These are phyloP conservation scores for Sporobolomyces phaffii DNA, from an alignment of 768 basidiomycete genomes.

Conservation along the genomic window DNA sequence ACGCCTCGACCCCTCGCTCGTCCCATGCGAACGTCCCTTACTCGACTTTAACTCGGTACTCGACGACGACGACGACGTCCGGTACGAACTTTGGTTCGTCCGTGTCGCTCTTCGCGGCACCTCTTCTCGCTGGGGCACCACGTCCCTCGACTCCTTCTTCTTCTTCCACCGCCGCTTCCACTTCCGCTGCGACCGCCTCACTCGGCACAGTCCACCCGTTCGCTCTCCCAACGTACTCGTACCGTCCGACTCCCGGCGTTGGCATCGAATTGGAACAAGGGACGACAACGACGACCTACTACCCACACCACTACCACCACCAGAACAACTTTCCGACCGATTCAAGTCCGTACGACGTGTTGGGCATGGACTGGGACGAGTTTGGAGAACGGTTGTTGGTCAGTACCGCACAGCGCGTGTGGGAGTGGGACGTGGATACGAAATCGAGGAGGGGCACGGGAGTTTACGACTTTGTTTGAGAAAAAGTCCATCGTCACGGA, in stretches of 20 bases:
- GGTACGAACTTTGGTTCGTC: not conserved
- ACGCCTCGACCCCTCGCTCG: not conserved
- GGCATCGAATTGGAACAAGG: not conserved
- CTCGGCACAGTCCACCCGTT: not conserved
- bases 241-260: not conserved
- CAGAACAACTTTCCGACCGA: constrained; percentile 30
- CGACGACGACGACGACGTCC: too few species aligned
- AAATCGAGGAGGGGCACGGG: constrained; percentile 13
- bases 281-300: not conserved
- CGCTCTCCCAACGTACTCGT: not conserved
- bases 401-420: constrained; percentile 20
- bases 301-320: not conserved
- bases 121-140: not conserved
- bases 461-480: not conserved
- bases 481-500: too few species aligned
- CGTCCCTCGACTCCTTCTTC: not conserved
- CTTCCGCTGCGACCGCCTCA: not conserved
- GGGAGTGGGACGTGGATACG: constrained; percentile 33
- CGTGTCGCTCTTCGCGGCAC: not conserved
- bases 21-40: not conserved
- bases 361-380: constrained; percentile 36
- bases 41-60: not conserved
- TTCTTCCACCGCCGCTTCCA: not conserved
- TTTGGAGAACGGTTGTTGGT: constrained; percentile 25
- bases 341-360: constrained; percentile 12